Percentiles rank a stretch among this genome's conserved stretches.
These are phyloP conservation scores for Daldinia vernicosa DNA, from an alignment of 495 filamentous ascomycete genomes.

Conservation along the genomic window DNA sequence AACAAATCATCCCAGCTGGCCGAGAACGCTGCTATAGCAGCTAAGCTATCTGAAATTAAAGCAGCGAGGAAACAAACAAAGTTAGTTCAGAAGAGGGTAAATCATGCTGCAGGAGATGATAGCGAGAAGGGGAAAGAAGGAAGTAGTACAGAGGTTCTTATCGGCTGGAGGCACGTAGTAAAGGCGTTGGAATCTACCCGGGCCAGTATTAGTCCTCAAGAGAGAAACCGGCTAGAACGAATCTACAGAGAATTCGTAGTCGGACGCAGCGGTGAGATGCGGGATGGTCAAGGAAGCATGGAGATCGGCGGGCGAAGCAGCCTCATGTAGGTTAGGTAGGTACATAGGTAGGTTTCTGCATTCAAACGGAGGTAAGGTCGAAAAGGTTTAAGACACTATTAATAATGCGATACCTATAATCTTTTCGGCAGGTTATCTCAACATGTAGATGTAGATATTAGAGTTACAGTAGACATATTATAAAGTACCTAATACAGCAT, in stretches of 20 bases:
- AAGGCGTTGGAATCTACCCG: conserved; percentile 80
- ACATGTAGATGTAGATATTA: neutral
- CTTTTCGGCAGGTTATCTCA: neutral
- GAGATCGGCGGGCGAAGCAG: conserved; percentile 93
- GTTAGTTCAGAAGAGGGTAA: conserved; percentile 56
- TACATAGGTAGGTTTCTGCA: neutral
- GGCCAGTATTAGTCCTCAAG: conserved; percentile 79
- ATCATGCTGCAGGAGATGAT: conserved; percentile 40
- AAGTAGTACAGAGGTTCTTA: conserved; percentile 71
- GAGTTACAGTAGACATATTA: neutral
- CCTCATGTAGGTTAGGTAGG: conserved; percentile 71
- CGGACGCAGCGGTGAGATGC: conserved; percentile 93
- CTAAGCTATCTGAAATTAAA: conserved; percentile 79
- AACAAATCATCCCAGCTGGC: conserved; percentile 63
- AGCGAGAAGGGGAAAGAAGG: conserved; percentile 47
- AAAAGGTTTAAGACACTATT: neutral
- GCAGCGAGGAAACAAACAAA: conserved; percentile 68
- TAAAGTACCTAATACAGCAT: neutral
- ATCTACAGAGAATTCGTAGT: conserved; percentile 95
- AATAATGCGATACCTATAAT: neutral
- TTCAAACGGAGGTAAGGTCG: neutral
- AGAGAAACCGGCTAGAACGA: conserved; percentile 73
- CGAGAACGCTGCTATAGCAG: conserved; percentile 74
- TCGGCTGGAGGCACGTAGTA: conserved; percentile 86
- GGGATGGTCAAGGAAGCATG: conserved; percentile 83